Base-by-base conservation (phyloP, 1,284 basidiomycete species). In the Ustilago xerochloae region DNA sequence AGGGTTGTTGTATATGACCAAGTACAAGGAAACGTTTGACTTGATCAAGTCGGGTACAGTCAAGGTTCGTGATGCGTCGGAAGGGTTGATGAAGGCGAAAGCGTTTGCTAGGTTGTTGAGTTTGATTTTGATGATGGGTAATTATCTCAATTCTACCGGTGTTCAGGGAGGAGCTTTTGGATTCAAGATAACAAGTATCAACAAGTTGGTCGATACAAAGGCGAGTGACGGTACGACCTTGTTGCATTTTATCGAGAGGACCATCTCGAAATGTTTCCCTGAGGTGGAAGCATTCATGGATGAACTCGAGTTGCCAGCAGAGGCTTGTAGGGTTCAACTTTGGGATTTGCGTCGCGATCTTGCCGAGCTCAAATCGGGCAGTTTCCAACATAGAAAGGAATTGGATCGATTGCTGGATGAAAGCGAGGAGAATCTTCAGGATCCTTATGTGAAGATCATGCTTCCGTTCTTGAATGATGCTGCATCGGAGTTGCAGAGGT, bases 191-290 rank as follows among this genome's bases (percentile, higher is more conserved):
- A 94, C 93, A 85, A 97, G 94, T 85, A 97, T 99, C 86, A 99
- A 99, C 87, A 95, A 94, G 88, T 88, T 99, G 52, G 96, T 98
- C 41, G 97, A 99, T 81, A 99, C 96, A 3, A 99, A 99, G 86
- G 97, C 95, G 3, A 75, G 65, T 7, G 83, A 85, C 88, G 93
- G 59, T 91, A 95, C 83, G 92, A 99, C 96, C 0, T 88, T 99
- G 39, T 87, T 99, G 8, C 96, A 99, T 85, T 98, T 98, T 87
- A 86, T 98, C 53, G 95, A 98, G 83, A 88, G 91, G 54, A 96
- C 93, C 0, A 90, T 99, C 6, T 87, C 90, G 10, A 91, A 91
- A 78, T 91, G 94, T 79, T 98, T 98, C 86, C 91, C 91, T 10
- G 88, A 91, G 36, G 93, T 97, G 87, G 92, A 93, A 81, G 87